A percentile compares a stretch with the other conserved stretches of the same genome.
Conservation (phyloP, 139 green algal genomes). For the Micractinium sp. region DNA sequence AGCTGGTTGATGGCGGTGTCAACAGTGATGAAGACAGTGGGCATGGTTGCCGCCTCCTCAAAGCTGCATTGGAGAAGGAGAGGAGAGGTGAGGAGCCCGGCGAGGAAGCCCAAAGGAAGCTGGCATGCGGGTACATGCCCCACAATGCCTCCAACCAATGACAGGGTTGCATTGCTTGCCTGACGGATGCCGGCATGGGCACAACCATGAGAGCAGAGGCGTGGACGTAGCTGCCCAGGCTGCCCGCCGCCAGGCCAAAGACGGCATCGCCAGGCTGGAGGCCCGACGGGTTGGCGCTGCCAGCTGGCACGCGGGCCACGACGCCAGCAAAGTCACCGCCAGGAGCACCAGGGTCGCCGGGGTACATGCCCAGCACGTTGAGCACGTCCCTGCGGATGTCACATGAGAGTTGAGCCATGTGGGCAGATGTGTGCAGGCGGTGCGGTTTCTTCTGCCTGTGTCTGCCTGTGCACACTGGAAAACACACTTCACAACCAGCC, state of each 20-base stretch:
- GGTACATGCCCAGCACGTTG: constrained; percentile 76
- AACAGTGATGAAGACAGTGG: constrained; percentile 87
- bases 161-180: not conserved
- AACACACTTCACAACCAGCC: too few relatives aligned
- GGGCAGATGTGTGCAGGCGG: not conserved
- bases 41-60: constrained; percentile 78
- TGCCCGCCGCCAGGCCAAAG: constrained; percentile 82
- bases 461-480: not conserved
- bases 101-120: too few relatives aligned
- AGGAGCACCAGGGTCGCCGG: constrained; percentile 56
- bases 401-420: not conserved
- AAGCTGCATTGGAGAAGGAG: constrained; percentile 48
- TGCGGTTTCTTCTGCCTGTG: too few relatives aligned
- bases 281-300: not conserved
- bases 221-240: constrained; percentile 74
- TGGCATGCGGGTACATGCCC: too few relatives aligned
- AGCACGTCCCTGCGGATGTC: constrained; percentile 56
- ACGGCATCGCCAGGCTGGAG: constrained; percentile 61
- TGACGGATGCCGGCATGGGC: constrained; percentile 58
- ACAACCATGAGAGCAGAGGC: constrained; percentile 69
- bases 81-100: not conserved
- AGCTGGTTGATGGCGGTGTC: constrained; percentile 54
- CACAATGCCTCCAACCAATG: too few relatives aligned
- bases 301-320: constrained; percentile 41
- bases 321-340: constrained; percentile 70